Evolutionary conservation across 805 yeast genomes (phyloP).

Genomic region (Nakazawaea ambrosiae): DNA sequence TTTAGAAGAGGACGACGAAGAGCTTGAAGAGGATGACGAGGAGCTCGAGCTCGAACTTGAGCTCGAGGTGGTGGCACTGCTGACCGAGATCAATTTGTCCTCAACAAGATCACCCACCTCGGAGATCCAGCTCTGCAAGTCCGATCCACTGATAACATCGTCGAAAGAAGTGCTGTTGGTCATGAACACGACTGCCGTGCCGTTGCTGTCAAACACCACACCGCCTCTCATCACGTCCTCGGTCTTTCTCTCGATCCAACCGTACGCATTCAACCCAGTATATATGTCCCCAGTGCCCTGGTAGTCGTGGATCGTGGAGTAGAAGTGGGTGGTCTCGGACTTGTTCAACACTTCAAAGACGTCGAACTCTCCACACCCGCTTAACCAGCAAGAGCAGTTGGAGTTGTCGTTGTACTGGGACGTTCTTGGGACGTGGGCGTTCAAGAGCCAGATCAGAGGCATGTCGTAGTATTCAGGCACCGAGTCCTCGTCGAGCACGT

Average conservation of each 20-base stretch:
- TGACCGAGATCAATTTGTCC: slow-evolving; percentile 1
- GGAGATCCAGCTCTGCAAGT: slow-evolving; percentile 32
- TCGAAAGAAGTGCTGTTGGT: slow-evolving; percentile 47
- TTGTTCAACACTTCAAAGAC: slow-evolving; percentile 67
- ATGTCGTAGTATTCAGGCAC: slow-evolving; percentile 36
- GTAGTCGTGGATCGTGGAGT: slow-evolving; percentile 67
- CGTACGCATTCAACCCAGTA: slow-evolving; percentile 51
- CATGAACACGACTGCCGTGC: slow-evolving; percentile 54
- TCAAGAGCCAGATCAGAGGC: slow-evolving; percentile 76
- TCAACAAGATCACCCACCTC: background rate
- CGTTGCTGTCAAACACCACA: slow-evolving; percentile 57
- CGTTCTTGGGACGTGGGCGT: slow-evolving; percentile 69
- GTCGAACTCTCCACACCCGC: slow-evolving; percentile 78
- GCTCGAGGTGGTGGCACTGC: background rate
- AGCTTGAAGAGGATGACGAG: too few species aligned
- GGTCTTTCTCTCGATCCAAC: slow-evolving; percentile 50
- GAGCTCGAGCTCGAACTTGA: background rate
- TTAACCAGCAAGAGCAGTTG: slow-evolving; percentile 69
- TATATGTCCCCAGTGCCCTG: slow-evolving; percentile 63
- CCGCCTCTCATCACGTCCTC: slow-evolving; percentile 57
- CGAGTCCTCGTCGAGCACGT: slow-evolving; percentile 20
- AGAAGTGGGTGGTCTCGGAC: slow-evolving; percentile 48
- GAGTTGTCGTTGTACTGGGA: slow-evolving; percentile 56
- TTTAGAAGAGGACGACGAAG: too few species aligned
- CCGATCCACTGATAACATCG: slow-evolving; percentile 33